Evolutionary conservation across 768 basidiomycete species (phyloP).

Genomic region (Suillus plorans): DNA sequence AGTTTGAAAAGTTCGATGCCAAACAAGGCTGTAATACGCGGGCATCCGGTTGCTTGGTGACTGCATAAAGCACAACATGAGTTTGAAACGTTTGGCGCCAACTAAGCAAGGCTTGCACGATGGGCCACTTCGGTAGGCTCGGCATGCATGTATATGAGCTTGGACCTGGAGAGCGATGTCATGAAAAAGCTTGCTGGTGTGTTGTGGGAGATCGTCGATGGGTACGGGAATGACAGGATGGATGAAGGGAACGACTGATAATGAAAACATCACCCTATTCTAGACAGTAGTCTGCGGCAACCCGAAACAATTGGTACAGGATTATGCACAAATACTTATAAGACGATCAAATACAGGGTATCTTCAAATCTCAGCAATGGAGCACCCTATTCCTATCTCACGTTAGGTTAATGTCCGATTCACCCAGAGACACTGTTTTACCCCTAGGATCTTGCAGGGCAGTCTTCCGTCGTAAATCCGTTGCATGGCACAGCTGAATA

Average conservation of each 20-base stretch:
- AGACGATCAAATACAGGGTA: neutral
- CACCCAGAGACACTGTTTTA: slow-evolving; percentile 3
- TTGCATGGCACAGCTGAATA: no score
- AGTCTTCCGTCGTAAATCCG: neutral
- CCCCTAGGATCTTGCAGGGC: neutral
- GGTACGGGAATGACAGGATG: slow-evolving; percentile 24
- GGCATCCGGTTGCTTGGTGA: no score
- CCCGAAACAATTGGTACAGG: neutral
- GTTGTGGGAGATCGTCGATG: slow-evolving; percentile 59
- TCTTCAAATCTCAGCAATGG: neutral
- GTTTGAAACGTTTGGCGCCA: no score
- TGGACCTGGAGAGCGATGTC: slow-evolving; percentile 55
- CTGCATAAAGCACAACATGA: no score
- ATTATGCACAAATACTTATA: neutral
- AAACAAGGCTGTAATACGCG: no score
- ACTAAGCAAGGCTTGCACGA: no score
- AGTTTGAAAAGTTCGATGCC: no score
- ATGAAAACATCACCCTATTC: neutral
- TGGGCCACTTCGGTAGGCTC: no score
- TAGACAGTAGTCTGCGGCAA: neutral
- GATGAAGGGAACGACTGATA: slow-evolving; percentile 23
- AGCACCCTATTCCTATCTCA: neutral
- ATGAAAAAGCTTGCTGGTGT: slow-evolving; percentile 54
- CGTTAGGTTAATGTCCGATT: slow-evolving; percentile 3
- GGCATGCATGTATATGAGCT: slow-evolving; percentile 10